Evolutionary conservation across 306 rosid genomes (phyloP).

Genomic region (Purshia tridentata): DNA sequence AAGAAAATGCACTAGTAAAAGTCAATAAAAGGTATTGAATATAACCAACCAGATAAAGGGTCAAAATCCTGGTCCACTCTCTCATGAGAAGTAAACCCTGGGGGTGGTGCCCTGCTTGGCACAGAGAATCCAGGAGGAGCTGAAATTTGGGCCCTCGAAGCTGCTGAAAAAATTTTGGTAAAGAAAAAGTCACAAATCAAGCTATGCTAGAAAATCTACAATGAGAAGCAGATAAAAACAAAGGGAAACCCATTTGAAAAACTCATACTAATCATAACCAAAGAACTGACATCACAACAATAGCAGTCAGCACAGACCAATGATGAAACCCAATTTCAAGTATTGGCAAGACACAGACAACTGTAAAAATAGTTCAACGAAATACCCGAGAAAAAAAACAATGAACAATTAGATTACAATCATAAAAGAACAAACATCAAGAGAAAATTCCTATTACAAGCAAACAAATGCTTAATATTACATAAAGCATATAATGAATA

Average conservation of each 20-base stretch:
- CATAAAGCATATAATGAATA: not conserved
- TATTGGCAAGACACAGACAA: too few species aligned
- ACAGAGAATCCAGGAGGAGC: conserved; percentile 90
- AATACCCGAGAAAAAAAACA: not conserved
- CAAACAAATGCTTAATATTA: not conserved
- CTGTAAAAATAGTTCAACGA: too few species aligned
- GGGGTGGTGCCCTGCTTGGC: conserved; percentile 80
- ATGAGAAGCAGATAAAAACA: not conserved
- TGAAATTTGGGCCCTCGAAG: conserved; percentile 70
- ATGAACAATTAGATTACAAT: too few species aligned
- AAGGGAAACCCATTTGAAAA: not conserved
- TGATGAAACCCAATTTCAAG: too few species aligned
- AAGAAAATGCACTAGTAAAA: not conserved
- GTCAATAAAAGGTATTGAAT: not conserved
- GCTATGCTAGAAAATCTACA: not conserved
- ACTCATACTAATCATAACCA: not conserved
- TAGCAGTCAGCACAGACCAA: not conserved
- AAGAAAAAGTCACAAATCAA: not conserved
- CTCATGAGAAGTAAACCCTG: conserved; percentile 79
- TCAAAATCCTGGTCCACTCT: conserved; percentile 69
- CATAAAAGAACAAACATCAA: not conserved
- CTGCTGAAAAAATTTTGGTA: conserved; percentile 31
- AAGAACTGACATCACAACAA: not conserved
- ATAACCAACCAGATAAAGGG: conserved; percentile 58
- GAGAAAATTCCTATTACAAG: not conserved